phyloP scores from a whole-genome alignment of 2,329 filamentous ascomycete species.

The Apiospora rasikravindrae region DNA sequence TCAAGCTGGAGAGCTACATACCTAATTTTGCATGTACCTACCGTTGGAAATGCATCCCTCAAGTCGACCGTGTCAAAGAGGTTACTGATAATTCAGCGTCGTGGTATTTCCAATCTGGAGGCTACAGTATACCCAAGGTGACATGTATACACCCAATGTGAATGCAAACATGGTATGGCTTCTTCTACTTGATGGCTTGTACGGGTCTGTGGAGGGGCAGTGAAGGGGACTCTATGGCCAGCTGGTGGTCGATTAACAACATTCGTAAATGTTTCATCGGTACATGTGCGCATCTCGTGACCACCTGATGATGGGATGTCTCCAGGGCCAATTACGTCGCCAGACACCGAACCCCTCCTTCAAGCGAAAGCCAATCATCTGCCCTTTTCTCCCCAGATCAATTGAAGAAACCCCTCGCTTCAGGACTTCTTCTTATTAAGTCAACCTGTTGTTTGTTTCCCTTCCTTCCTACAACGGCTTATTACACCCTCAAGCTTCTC shows the following conservation, averaged over 20 bases:
- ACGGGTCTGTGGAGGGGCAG: neutral
- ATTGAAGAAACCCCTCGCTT: conserved; percentile 16
- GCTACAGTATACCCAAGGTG: neutral
- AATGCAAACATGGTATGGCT: neutral
- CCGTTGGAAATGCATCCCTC: neutral
- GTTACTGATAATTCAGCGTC: neutral
- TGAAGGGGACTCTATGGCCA: neutral
- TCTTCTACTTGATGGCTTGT: neutral
- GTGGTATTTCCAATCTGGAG: neutral
- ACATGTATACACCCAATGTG: neutral
- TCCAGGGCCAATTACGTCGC: conserved; percentile 14
- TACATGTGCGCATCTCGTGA: conserved; percentile 13
- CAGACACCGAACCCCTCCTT: conserved; percentile 14
- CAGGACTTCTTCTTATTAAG: neutral
- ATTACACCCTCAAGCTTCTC: conserved; percentile 6
- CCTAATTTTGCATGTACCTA: conserved; percentile 11
- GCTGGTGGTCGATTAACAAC: neutral
- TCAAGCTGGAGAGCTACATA: conserved; percentile 12
- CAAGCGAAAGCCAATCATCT: conserved; percentile 10
- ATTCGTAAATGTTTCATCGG: conserved; percentile 13
- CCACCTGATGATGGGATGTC: conserved; percentile 16
- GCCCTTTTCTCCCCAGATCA: conserved; percentile 7
- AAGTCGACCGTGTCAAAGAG: neutral
- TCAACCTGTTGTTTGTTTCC: conserved; percentile 8
- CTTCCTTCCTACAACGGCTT: conserved; percentile 6